phyloP scores from a whole-genome alignment of 208 protist species.

The Acanthamoeba divionensis region DNA sequence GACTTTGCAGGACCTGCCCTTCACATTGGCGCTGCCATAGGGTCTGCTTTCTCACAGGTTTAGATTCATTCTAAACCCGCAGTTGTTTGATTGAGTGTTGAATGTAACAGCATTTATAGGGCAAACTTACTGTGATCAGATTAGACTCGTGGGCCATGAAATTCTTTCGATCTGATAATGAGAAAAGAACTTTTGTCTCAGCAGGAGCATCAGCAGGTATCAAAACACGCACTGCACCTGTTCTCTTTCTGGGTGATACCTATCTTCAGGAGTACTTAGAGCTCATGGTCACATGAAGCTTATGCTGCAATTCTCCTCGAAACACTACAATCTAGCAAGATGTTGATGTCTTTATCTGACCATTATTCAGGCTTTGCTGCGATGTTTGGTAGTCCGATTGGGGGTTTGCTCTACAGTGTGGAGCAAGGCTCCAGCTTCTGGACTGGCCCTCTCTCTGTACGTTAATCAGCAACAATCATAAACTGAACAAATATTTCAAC shows the following conservation, averaged over 20 bases:
- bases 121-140: not conserved
- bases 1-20: not conserved
- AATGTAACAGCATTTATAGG: not conserved
- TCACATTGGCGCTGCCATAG: constrained; percentile 25
- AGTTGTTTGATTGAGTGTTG: not conserved
- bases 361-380: not conserved
- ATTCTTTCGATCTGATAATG: not conserved
- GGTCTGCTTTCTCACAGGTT: constrained; percentile 4
- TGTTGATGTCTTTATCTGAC: not conserved
- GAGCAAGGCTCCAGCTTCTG: not conserved
- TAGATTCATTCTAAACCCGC: not conserved
- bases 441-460: not conserved
- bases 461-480: not conserved
- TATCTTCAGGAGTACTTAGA: not conserved
- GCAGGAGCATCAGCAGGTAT: not conserved
- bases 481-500: not conserved
- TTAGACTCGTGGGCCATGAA: not conserved
- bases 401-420: not conserved
- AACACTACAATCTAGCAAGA: not conserved
- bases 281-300: not conserved
- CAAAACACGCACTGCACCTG: not conserved
- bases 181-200: not conserved
- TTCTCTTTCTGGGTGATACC: not conserved
- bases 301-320: not conserved
- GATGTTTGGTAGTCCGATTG: constrained; percentile 1